Evolutionary conservation across 257 asterid species (phyloP), one percentile per base, ranked within the genome.

Genomic region (Solanum habrochaites): DNA sequence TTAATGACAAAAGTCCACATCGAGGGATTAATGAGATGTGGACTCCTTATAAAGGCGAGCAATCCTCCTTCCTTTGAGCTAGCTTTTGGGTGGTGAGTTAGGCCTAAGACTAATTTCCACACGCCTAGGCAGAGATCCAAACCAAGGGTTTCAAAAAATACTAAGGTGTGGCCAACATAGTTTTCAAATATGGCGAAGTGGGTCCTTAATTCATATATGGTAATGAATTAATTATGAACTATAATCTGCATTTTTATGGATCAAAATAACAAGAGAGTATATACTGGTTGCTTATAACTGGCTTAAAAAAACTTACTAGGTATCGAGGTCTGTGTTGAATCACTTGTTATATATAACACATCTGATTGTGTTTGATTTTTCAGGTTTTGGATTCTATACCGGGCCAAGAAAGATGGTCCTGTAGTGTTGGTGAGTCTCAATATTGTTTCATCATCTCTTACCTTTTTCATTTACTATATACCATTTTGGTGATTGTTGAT

Each of bases 391-490:
- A 87, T 96, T 89, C 90, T 96, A 43, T 96, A 96, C 82, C 91
- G 98, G 88, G 98, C 98, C 78, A 96, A 96, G 92, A 88, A 94
- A 91, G 98, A 96, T 87, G 98, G 98, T 70, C 98, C 97, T 37
- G 98, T 96, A 85, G 96, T 96, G 52, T 82, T 94, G 96, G 97
- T 96, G 93, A 93, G 98, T 88, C 80, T 60, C 31, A 16, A 20
- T 83, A 23, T 39, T 80, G 18, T 47, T 80, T 47, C 27, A 80
- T 47, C 69, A 49, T 11, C 18, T 80, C 42, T 31, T 20, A 45
- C 62, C 27, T 89, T 45, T 42, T 47, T 49, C 60, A 2, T 60
- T 58, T 67, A 32, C 20, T 35, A 18, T 29, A 75, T 80, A 23
- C 21, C 43, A 47, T 83, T 56, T 16, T 10, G 32, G 31, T 56